Percentiles rank a stretch among this genome's conserved stretches.
Conservation (phyloP, 2,329 filamentous ascomycete species). For the Colletotrichum noveboracense region DNA sequence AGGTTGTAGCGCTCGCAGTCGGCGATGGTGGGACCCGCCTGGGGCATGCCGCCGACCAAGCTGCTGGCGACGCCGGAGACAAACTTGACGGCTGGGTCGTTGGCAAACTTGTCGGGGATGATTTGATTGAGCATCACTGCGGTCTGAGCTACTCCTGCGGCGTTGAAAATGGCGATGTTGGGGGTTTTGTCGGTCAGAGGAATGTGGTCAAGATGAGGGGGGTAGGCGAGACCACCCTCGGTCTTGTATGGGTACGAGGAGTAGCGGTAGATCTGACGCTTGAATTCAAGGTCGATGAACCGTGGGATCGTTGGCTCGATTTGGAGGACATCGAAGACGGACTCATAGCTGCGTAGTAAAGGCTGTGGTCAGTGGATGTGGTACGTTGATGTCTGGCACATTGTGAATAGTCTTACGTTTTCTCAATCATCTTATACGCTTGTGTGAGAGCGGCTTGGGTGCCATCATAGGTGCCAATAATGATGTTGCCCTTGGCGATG, state of each 20-base stretch:
- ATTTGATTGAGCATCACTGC: constrained; percentile 35
- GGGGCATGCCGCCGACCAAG: constrained; percentile 29
- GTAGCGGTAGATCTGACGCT: constrained; percentile 34
- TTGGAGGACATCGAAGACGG: constrained; percentile 37
- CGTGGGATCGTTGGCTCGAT: constrained; percentile 37
- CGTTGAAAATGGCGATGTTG: constrained; percentile 35
- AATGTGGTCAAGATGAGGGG: constrained; percentile 35
- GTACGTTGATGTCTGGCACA: fast-evolving
- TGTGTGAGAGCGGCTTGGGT: constrained; percentile 39
- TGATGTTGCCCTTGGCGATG: constrained; percentile 32
- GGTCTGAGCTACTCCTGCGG: constrained; percentile 33
- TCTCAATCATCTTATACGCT: constrained; percentile 38
- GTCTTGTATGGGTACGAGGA: constrained; percentile 24
- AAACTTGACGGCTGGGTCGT: constrained; percentile 33
- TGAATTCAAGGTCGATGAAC: constrained; percentile 31
- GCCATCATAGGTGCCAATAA: constrained; percentile 35
- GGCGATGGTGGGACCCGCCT: constrained; percentile 34
- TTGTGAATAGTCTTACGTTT: constrained; percentile 27
- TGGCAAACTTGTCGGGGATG: constrained; percentile 33
- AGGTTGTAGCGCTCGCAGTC: constrained; percentile 37
- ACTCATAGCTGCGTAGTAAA: constrained; percentile 30
- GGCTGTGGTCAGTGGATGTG: background rate
- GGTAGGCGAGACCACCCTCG: constrained; percentile 33
- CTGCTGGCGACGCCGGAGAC: constrained; percentile 29
- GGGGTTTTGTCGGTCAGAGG: constrained; percentile 29